Base-by-base conservation (phyloP, 1,284 basidiomycete species). In the Mycosarcoma mackinlayi region DNA sequence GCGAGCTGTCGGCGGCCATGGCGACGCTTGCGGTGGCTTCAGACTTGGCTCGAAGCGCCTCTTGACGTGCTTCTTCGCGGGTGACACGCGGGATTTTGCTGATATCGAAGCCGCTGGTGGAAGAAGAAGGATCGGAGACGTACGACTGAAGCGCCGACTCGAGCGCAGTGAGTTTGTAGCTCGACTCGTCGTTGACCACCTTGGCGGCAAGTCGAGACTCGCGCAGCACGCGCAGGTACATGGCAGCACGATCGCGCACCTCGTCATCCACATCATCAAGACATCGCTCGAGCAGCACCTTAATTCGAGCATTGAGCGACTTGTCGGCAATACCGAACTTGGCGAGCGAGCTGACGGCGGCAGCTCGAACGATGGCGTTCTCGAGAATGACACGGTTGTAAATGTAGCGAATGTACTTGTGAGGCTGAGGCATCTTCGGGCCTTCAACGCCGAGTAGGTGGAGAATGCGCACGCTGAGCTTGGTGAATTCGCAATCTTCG, bases 401-500 rank as follows among this genome's bases (percentile, higher is more conserved):
- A 81, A 99, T 98, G 86, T 95, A 98, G 44, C 96, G 91, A 81
- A 99, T 98, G 84, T 95, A 98, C 85, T 98, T 98, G 52, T 94
- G 91, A 10, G 96, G 96, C 83, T 97, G 92, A 19, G 91, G 89
- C 48, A 94, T 91, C 83, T 93, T 93, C 45, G 96, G 96, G 10
- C 96, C 96, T 84, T 98, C 96, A 54, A 94, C 88, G 45, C 96
- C 96, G 42, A 99, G 89, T 34, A 99, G 85, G 83, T 98, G 92
- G 33, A 99, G 87, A 77, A 99, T 93, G 47, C 96, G 90, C 61
- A 99, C 96, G 25, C 93, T 97, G 45, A 99, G 89, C 85, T 98
- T 99, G 38, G 95, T 98, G 83, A 98, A 99, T 84, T 99, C 96
- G 87, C 96, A 99, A 83, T 98, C 96, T 85, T 98, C 96, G 83